phyloP scores from a whole-genome alignment of 2,329 filamentous ascomycete genomes.

The Penicillium corylophilum region DNA sequence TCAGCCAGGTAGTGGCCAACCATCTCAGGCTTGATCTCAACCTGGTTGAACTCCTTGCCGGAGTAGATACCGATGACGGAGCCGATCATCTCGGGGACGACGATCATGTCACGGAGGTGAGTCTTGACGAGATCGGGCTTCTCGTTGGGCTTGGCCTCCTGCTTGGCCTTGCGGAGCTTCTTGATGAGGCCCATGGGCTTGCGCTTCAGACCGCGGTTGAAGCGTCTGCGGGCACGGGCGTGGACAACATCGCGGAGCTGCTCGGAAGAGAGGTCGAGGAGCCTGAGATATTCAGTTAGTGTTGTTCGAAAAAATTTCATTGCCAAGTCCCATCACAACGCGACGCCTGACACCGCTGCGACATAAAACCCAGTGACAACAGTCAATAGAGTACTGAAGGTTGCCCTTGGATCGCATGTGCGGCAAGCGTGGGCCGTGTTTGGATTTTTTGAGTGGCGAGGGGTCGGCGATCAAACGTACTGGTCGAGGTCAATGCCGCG shows the following conservation, averaged over 20 bases:
- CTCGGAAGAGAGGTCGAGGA: conserved; percentile 97
- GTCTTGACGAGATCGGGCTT: conserved; percentile 99
- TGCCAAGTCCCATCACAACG: background rate
- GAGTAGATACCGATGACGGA: conserved; percentile 99
- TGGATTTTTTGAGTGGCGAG: conserved; percentile 5
- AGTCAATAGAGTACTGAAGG: background rate
- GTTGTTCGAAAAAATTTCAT: conserved; percentile 25
- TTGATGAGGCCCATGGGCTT: conserved; percentile 99
- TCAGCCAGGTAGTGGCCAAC: conserved; percentile 99
- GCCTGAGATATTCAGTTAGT: conserved; percentile 57
- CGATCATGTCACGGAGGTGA: conserved; percentile 99
- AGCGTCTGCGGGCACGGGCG: conserved; percentile 95
- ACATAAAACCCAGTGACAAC: background rate
- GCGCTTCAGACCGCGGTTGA: conserved; percentile 99
- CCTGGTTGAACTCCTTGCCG: conserved; percentile 99
- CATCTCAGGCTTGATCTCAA: conserved; percentile 99
- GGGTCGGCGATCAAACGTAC: conserved; percentile 59
- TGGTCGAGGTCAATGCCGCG: conserved; percentile 99
- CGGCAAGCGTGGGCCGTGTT: conserved; percentile 10
- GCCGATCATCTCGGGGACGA: conserved; percentile 99
- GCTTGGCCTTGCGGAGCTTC: conserved; percentile 99
- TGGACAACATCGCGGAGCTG: conserved; percentile 99
- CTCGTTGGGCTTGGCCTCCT: conserved; percentile 98
- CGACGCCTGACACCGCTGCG: conserved; percentile 7
- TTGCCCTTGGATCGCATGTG: conserved; percentile 7